Evolutionary conservation across 345 rosid species (phyloP), one percentile per base, ranked within the genome.

Genomic region (Brassica incana): DNA sequence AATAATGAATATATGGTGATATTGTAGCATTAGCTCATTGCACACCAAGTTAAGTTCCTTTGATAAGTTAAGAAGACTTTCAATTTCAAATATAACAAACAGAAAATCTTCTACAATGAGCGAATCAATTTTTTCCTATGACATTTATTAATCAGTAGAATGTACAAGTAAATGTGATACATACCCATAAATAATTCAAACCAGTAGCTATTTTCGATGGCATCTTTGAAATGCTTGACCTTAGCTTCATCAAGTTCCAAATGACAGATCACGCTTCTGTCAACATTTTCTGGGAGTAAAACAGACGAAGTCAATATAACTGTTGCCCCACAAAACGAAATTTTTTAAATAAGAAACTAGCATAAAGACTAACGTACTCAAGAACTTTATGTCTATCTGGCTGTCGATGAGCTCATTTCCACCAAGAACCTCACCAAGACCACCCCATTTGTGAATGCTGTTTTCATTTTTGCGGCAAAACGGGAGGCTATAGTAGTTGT

Each of bases 341-440:
- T 20, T 29, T 38, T 12, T 59, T 15, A 64, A 71, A 64, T 1
- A 36, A n/a, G 23, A 12, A 29, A 29, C 30, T 58, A 30, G 6
- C 48, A 60, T 9, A 27, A 69, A 14, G 43, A 48, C 5, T 27
- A 69, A 84, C 92, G 7, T 89, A 94, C 98, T 92, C 86, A 8
- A 82, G 84, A 87, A 94, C 85, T 92, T 94, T 27, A 94, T 86
- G 74, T 89, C 93, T 33, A 92, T 85, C 85, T 86, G 87, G 84
- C 98, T 92, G 80, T 92, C 97, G 67, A 92, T 92, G 75, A 94
- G 98, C 82, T 94, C 98, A 81, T 94, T 94, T 80, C 98, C 98
- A 80, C 98, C 98, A 11, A 94, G 88, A 82, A 92, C 98, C 85
- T 94, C 98, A 70, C 97, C 98, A 78, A 94, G 97, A 61, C 97